Evolutionary conservation across 345 rosid species (phyloP), one percentile per base, ranked within the genome.

Genomic region (Cardamine chenopodiifolia): DNA sequence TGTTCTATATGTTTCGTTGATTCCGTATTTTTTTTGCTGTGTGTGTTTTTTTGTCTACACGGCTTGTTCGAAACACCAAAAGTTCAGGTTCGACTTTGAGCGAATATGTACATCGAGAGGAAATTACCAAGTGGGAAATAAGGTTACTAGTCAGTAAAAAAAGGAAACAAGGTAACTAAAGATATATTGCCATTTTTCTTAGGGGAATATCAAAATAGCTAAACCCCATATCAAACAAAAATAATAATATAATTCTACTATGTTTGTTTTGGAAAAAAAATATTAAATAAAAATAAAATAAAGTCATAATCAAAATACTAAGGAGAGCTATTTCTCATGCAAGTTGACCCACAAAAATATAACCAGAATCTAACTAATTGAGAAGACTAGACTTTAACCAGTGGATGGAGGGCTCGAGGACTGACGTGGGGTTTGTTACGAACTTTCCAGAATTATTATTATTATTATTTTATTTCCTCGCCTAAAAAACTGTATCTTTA

Each of bases 321-420:
- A 40, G 37, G 31, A 19, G 34, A 58, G 71, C 18, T 37, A 31
- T 48, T 68, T 65, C 34, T 57, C 76, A 63, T 63, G 76, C 71
- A 77, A 57, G 63, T 58, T 75, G 88, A 85, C 83, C 78, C 74
- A 65, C 65, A 68, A 57, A 72, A 62, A 60, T 48, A 20, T 39
- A 71, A 77, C 71, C 11, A 77, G 80, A 71, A 71, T 71, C 76
- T 77, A 71, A 64, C 69, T 54, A 69, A 62, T 62, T 77, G 80
- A 70, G 63, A 62, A 70, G 68, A 72, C 69, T 71, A 48, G 66
- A 64, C 52, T 65, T 71, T 45, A 62, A 40, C n/a, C 53, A 48
- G 67, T 66, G 56, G 79, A 57, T 82, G 75, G 83, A 69, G 87
- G 92, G 92, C 96, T 87, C 93, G 90, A 89, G 91, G 81, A 79